phyloP scores from a whole-genome alignment of 306 rosid species.

The Delonix regia region DNA sequence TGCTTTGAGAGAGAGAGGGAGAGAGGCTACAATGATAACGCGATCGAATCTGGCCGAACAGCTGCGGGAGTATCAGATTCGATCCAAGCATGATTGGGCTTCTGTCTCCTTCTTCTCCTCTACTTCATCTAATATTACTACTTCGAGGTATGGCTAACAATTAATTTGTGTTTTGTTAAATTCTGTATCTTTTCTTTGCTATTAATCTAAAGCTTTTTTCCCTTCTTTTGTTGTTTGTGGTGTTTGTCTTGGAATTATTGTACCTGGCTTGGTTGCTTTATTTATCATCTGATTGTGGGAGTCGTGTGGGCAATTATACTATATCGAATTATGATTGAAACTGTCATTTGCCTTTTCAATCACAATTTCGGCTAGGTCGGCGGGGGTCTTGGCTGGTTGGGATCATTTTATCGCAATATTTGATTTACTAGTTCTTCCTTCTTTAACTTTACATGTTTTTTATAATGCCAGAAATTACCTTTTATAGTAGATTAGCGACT shows the following conservation, averaged over 20 bases:
- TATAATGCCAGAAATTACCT: slow-evolving; percentile 3
- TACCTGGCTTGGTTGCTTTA: neutral
- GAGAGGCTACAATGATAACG: slow-evolving; percentile 71
- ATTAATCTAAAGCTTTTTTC: neutral
- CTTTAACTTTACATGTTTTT: neutral
- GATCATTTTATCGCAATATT: neutral
- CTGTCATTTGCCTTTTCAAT: slow-evolving; percentile 26
- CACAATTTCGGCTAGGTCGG: slow-evolving; percentile 2
- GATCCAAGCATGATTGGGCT: slow-evolving; percentile 99
- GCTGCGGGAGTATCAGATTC: slow-evolving; percentile 96
- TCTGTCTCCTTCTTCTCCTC: slow-evolving; percentile 97
- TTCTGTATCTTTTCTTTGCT: neutral
- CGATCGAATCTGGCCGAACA: slow-evolving; percentile 99
- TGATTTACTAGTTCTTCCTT: neutral
- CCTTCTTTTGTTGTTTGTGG: neutral
- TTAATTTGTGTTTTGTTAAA: neutral
- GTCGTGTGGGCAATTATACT: neutral
- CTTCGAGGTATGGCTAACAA: slow-evolving; percentile 65
- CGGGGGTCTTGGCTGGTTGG: slow-evolving; percentile 1
- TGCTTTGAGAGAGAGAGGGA: slow-evolving; percentile 13
- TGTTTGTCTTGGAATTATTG: slow-evolving; percentile 12
- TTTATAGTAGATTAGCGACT: neutral
- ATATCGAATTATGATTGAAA: neutral
- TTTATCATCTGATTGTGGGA: neutral
- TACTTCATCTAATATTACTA: slow-evolving; percentile 69